phyloP scores from a whole-genome alignment of 2,329 filamentous ascomycete species.

The Sporothrix luriei region DNA sequence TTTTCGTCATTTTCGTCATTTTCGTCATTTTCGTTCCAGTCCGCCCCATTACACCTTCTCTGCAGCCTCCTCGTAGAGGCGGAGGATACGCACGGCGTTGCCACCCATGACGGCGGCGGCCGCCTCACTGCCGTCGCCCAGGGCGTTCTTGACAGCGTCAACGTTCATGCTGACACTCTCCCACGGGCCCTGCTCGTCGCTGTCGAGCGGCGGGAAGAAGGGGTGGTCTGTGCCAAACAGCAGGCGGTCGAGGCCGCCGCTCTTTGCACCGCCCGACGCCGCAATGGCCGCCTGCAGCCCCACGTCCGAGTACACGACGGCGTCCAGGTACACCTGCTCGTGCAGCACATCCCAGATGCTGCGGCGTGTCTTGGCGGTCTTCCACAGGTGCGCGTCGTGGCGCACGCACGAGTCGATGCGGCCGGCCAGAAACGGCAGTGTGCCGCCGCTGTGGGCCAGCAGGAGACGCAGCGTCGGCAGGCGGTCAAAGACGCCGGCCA shows the following conservation, averaged over 20 bases:
- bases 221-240: slow-evolving; percentile 84
- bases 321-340: slow-evolving; percentile 84
- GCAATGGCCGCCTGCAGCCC: slow-evolving; percentile 71
- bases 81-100: slow-evolving; percentile 36
- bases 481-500: slow-evolving; percentile 82
- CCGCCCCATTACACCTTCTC: not conserved
- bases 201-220: slow-evolving; percentile 73
- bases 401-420: slow-evolving; percentile 83
- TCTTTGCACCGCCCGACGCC: slow-evolving; percentile 58
- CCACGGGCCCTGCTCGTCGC: slow-evolving; percentile 65
- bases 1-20: too few relatives aligned
- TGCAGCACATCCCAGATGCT: slow-evolving; percentile 60
- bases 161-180: slow-evolving; percentile 63
- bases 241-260: slow-evolving; percentile 63
- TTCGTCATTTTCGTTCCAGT: not conserved
- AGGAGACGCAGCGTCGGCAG: slow-evolving; percentile 71
- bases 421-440: slow-evolving; percentile 84
- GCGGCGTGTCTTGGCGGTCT: slow-evolving; percentile 59
- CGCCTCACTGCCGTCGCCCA: slow-evolving; percentile 33
- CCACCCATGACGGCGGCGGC: slow-evolving; percentile 36
- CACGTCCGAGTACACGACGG: slow-evolving; percentile 78
- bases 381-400: slow-evolving; percentile 76
- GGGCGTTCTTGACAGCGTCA: slow-evolving; percentile 49
- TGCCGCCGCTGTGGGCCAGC: slow-evolving; percentile 85
- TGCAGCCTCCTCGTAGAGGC: slow-evolving; percentile 30